These are phyloP conservation scores for Stenogyne calaminthoides DNA, from an alignment of 305 asterid species.

Conservation along the genomic window DNA sequence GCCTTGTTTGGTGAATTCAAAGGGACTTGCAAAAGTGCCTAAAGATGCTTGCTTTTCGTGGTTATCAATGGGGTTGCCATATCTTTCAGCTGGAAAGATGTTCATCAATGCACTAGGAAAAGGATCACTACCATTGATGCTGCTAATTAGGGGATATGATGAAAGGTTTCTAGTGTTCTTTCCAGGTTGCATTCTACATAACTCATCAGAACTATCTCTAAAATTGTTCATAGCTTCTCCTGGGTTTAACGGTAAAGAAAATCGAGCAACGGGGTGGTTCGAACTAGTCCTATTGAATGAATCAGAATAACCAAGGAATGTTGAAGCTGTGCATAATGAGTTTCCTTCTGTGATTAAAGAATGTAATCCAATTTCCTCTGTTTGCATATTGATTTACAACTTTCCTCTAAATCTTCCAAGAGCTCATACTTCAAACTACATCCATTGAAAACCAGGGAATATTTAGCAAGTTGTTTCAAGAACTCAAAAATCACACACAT, in stretches of 20 bases:
- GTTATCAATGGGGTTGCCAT: slow-evolving; percentile 25
- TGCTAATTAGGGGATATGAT: slow-evolving; percentile 29
- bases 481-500: neutral
- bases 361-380: slow-evolving; percentile 33
- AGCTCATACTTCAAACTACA: neutral
- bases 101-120: slow-evolving; percentile 30
- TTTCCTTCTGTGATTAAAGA: slow-evolving; percentile 31
- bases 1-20: slow-evolving; percentile 30
- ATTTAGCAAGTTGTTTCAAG: slow-evolving; percentile 10
- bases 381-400: slow-evolving; percentile 19
- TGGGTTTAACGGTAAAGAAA: slow-evolving; percentile 37
- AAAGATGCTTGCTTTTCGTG: slow-evolving; percentile 27
- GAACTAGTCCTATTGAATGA: slow-evolving; percentile 25
- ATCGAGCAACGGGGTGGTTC: slow-evolving; percentile 39
- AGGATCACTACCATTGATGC: slow-evolving; percentile 40
- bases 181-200: slow-evolving; percentile 26
- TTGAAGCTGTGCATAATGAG: slow-evolving; percentile 19
- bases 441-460: neutral
- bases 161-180: slow-evolving; percentile 32
- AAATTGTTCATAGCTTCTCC: slow-evolving; percentile 44
- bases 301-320: slow-evolving; percentile 29
- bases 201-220: slow-evolving; percentile 23
- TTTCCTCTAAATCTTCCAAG: neutral
- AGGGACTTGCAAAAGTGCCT: slow-evolving; percentile 33
- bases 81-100: slow-evolving; percentile 16